Evolutionary conservation across 306 rosid species (phyloP).

Genomic region (Luffa aegyptiaca): DNA sequence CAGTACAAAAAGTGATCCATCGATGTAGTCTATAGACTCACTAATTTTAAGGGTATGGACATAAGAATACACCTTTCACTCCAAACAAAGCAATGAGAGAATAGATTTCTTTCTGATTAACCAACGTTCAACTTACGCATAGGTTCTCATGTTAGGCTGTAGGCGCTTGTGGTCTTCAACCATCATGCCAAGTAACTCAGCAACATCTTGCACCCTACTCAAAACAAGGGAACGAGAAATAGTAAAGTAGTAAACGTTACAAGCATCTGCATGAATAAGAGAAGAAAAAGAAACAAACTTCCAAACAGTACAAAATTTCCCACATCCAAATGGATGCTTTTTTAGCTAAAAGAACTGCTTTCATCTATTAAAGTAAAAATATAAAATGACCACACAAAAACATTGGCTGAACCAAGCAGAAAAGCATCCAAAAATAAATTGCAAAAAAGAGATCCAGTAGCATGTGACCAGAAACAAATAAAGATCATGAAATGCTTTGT

Average conservation of each 20-base stretch:
- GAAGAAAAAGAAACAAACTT: not conserved
- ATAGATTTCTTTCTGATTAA: not conserved
- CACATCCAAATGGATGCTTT: not conserved
- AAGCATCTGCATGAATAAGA: not conserved
- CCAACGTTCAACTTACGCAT: slow-evolving; percentile 48
- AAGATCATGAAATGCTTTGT: not conserved
- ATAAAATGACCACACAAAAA: not conserved
- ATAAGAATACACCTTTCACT: not conserved
- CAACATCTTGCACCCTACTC: slow-evolving; percentile 85
- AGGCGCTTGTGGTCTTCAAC: slow-evolving; percentile 81
- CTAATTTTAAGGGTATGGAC: not conserved
- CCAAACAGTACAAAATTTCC: not conserved
- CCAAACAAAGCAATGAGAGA: not conserved
- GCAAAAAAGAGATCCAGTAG: not conserved
- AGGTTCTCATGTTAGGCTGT: slow-evolving; percentile 83
- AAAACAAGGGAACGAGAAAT: not conserved
- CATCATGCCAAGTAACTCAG: slow-evolving; percentile 99
- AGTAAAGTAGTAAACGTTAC: slow-evolving; percentile 1
- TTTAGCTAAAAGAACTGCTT: not conserved
- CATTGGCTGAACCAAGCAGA: not conserved
- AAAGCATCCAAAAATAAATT: not conserved
- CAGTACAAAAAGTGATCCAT: not conserved
- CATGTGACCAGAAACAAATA: not conserved
- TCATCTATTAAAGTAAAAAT: not conserved
- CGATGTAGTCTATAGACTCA: not conserved